Percentiles rank a stretch among this genome's conserved stretches.
phyloP scores from a whole-genome alignment of 2,329 filamentous ascomycete species.

The Aureobasidium sp. region DNA sequence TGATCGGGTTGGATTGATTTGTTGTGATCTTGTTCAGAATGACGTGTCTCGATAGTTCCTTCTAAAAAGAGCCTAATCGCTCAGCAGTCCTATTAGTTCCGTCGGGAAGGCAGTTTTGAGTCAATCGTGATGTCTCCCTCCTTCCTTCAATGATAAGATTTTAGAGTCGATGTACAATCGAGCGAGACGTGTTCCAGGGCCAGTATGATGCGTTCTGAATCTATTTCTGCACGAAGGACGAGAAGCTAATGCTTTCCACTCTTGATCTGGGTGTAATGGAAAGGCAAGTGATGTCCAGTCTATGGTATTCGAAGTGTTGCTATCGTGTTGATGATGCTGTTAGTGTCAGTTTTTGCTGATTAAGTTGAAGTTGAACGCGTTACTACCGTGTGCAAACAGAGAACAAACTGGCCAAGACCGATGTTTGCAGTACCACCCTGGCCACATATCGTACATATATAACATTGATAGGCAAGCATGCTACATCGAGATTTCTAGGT shows the following conservation, averaged over 20 bases:
- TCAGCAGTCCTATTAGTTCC: too few relatives aligned
- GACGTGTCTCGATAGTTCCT: too few relatives aligned
- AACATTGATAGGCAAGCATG: too few relatives aligned
- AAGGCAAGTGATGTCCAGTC: not conserved
- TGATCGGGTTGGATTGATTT: too few relatives aligned
- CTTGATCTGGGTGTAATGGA: not conserved
- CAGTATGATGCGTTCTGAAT: not conserved
- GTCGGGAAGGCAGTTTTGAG: too few relatives aligned
- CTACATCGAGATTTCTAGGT: too few relatives aligned
- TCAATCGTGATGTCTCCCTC: too few relatives aligned
- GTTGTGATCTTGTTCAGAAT: too few relatives aligned
- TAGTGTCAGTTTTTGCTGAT: not conserved
- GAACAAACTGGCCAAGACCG: not conserved
- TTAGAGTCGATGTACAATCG: not conserved
- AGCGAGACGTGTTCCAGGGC: not conserved
- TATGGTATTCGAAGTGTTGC: not conserved
- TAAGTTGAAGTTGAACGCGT: not conserved
- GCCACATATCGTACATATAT: too few relatives aligned
- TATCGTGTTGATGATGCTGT: constrained; percentile 5
- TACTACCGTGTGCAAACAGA: not conserved
- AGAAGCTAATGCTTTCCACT: not conserved
- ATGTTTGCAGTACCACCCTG: too few relatives aligned
- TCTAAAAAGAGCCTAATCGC: too few relatives aligned
- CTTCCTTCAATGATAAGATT: not conserved
- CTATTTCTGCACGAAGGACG: not conserved